These are phyloP conservation scores for Solanum hybrid DNA, from an alignment of 305 asterid genomes.

Conservation along the genomic window DNA sequence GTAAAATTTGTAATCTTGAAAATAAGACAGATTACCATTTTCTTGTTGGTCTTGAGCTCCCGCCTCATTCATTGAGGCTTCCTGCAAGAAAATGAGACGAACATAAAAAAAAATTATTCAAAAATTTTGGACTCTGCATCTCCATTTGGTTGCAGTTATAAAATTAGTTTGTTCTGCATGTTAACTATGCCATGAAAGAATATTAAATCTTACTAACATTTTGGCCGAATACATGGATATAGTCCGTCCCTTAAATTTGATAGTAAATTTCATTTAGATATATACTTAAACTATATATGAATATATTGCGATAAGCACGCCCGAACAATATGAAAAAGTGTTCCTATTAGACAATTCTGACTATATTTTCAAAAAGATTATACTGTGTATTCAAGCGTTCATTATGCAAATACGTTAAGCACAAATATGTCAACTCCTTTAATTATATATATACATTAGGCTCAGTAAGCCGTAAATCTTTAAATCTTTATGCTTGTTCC, in stretches of 20 bases:
- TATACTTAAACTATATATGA: neutral
- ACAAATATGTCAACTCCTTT: neutral
- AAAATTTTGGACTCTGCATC: neutral
- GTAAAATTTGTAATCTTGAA: neutral
- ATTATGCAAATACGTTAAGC: neutral
- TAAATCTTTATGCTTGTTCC: neutral
- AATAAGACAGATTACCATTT: conserved; percentile 15
- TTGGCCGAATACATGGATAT: neutral
- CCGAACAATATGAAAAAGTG: neutral
- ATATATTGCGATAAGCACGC: neutral
- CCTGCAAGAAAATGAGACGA: conserved; percentile 27
- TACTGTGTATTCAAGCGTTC: neutral
- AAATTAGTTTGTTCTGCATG: neutral
- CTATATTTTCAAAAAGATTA: neutral
- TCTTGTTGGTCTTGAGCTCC: conserved; percentile 36
- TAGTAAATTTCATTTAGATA: neutral
- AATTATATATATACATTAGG: neutral
- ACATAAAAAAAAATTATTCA: neutral
- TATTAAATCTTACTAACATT: neutral
- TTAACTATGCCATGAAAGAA: neutral
- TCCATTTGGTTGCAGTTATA: neutral
- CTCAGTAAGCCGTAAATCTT: neutral
- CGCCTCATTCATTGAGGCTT: conserved; percentile 10
- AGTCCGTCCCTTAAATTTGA: neutral
- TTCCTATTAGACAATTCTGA: neutral